Conservation (phyloP, 495 filamentous ascomycete species). For the Neurospora sp. region DNA sequence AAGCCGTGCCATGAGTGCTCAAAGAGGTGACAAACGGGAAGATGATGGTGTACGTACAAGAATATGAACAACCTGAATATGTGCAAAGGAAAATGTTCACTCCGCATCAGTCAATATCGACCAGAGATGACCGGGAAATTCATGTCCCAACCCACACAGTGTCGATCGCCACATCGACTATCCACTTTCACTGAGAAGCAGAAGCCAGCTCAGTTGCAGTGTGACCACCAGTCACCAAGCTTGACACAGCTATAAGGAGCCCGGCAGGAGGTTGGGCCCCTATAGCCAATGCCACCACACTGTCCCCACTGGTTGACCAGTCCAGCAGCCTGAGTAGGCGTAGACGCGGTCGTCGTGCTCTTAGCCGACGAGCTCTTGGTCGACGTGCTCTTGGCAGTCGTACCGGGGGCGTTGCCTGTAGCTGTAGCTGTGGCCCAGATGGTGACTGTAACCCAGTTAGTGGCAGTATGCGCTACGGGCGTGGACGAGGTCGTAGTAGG, state of each 20-base stretch:
- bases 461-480: constrained; percentile 2
- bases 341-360: background rate
- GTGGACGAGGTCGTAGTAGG: constrained; percentile 10
- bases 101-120: background rate
- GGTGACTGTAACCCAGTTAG: background rate
- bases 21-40: background rate
- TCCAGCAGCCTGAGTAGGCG: background rate
- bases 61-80: background rate
- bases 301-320: constrained; percentile 30
- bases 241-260: constrained; percentile 24
- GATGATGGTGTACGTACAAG: background rate
- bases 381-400: background rate
- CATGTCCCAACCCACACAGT: background rate
- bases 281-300: constrained; percentile 30
- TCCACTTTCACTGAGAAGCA: background rate
- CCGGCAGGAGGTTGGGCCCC: constrained; percentile 26
- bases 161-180: background rate
- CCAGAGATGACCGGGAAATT: background rate
- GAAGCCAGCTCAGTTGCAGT: constrained; percentile 16
- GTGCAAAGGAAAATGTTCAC: background rate
- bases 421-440: background rate
- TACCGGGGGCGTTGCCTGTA: background rate
- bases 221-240: constrained; percentile 21
- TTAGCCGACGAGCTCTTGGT: background rate
- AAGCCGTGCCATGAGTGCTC: background rate